Evolutionary conservation across 192 early-diverging fungal species (phyloP).

Genomic region (Backusella australiensis): DNA sequence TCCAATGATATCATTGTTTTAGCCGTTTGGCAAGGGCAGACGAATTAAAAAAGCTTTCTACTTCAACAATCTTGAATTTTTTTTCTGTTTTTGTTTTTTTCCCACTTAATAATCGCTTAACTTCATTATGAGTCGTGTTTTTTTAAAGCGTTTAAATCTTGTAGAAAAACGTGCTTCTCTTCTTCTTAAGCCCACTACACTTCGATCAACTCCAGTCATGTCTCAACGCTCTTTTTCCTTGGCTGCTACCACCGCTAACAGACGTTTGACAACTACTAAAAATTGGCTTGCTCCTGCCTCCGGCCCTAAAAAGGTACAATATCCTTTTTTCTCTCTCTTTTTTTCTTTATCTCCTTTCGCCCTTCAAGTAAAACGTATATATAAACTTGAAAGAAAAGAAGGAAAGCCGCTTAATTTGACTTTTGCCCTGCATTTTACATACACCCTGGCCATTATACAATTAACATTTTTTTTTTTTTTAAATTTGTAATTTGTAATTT

Average conservation of each 20-base stretch:
- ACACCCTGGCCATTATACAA: background rate
- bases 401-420: background rate
- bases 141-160: conserved; percentile 5
- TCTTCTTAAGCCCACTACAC: background rate
- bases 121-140: conserved; percentile 11
- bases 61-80: background rate
- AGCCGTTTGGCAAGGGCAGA: background rate
- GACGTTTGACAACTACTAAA: conserved; percentile 8
- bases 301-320: background rate
- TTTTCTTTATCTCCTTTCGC: background rate
- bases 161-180: background rate
- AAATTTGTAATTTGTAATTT: background rate
- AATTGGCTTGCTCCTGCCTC: conserved; percentile 5
- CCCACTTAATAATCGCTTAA: background rate
- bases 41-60: background rate
- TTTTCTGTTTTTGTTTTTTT: conserved; percentile 4
- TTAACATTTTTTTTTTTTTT: background rate
- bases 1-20: background rate
- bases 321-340: background rate
- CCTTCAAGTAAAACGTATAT: background rate
- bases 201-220: background rate
- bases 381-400: background rate
- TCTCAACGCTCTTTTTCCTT: conserved; percentile 6
- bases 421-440: background rate
- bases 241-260: background rate